These are phyloP conservation scores for Tetrastigma voinierianum DNA, from an alignment of 164 flowering plant genomes.

Conservation along the genomic window DNA sequence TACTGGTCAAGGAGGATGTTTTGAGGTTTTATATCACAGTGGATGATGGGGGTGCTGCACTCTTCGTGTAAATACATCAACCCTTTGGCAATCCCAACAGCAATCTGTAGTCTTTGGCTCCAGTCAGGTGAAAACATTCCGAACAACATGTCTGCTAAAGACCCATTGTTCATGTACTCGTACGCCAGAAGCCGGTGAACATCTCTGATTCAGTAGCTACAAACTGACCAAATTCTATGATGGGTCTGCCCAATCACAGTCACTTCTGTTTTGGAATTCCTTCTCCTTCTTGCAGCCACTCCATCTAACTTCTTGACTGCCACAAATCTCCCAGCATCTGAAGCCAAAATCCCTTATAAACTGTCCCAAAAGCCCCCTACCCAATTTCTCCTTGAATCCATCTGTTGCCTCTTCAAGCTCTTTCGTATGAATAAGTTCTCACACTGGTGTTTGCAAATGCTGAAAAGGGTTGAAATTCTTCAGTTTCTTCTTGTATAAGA, in stretches of 20 bases:
- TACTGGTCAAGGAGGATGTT: too few species aligned
- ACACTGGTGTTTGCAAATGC: too few species aligned
- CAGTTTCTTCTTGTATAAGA: too few species aligned
- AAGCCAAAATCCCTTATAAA: neutral
- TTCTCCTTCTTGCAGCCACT: constrained; percentile 10
- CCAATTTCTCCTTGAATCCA: too few species aligned
- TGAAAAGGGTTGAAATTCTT: too few species aligned
- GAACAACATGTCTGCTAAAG: constrained; percentile 13
- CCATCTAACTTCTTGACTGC: constrained; percentile 17
- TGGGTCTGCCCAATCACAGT: constrained; percentile 19
- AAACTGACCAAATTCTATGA: constrained; percentile 20
- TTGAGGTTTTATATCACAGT: too few species aligned
- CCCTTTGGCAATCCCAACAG: too few species aligned
- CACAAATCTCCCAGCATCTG: neutral
- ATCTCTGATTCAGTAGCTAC: constrained; percentile 12
- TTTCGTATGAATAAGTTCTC: too few species aligned
- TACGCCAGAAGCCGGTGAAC: constrained; percentile 14
- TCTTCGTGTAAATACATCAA: too few species aligned
- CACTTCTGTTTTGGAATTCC: constrained; percentile 17
- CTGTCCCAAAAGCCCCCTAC: too few species aligned
- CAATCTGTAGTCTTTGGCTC: constrained; percentile 14
- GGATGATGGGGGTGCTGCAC: neutral
- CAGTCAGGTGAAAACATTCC: constrained; percentile 10
- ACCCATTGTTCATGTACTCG: constrained; percentile 20
- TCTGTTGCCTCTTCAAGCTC: too few species aligned